phyloP scores from a whole-genome alignment of 805 yeast genomes.

The Sungouiozyma ichnusensis region DNA sequence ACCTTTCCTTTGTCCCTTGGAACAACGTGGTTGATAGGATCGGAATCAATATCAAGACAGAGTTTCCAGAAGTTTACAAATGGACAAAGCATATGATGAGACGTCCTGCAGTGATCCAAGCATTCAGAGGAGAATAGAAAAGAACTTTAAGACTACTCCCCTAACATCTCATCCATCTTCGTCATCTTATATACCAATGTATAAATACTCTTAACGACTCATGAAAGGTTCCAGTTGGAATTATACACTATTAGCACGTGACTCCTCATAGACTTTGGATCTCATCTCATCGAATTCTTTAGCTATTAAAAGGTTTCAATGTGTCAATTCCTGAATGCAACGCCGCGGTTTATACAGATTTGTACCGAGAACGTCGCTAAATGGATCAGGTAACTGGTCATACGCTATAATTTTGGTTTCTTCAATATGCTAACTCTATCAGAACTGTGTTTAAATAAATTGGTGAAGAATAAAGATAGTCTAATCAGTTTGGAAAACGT shows the following conservation, averaged over 20 bases:
- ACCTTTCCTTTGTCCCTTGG: conserved; percentile 91
- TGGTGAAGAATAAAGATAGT: conserved; percentile 3
- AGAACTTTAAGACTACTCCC: neutral
- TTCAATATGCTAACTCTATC: conserved; percentile 12
- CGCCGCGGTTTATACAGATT: too few species aligned
- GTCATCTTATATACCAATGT: neutral
- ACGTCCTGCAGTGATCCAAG: conserved; percentile 82
- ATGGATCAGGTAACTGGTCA: too few species aligned
- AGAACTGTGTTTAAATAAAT: conserved; percentile 12
- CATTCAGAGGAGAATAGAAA: conserved; percentile 61
- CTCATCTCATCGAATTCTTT: neutral
- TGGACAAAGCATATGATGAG: conserved; percentile 96
- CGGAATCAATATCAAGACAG: conserved; percentile 77
- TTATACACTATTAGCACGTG: too few species aligned
- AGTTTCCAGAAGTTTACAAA: conserved; percentile 89
- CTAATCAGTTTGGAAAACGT: conserved; percentile 22
- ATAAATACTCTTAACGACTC: neutral
- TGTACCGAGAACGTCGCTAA: too few species aligned
- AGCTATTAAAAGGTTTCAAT: neutral
- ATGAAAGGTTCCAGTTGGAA: neutral
- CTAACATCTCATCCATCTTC: neutral
- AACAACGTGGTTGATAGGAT: conserved; percentile 88
- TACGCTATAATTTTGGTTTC: too few species aligned
- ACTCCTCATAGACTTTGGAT: too few species aligned
- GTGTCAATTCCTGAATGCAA: too few species aligned